phyloP scores from a whole-genome alignment of 2,329 filamentous ascomycete species.

The Aschersonia sp. region DNA sequence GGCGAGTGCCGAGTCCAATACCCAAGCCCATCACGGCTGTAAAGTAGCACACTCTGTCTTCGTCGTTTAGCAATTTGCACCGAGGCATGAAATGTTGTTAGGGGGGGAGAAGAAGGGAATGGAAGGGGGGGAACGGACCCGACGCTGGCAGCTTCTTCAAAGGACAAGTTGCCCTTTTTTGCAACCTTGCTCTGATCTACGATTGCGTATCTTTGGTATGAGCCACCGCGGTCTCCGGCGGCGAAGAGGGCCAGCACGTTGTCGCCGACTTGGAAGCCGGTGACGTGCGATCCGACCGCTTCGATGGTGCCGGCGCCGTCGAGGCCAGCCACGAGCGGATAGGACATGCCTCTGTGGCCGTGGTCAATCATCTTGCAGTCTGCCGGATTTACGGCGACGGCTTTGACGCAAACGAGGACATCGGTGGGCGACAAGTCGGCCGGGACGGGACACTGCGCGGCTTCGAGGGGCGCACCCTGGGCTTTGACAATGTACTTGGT shows the following conservation, averaged over 20 bases:
- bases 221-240: conserved; percentile 8
- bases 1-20: background rate
- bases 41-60: background rate
- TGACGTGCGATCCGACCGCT: conserved; percentile 8
- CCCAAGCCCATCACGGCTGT: background rate
- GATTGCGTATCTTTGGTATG: background rate
- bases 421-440: conserved; percentile 1
- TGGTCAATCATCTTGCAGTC: conserved; percentile 9
- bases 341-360: conserved; percentile 7
- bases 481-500: background rate
- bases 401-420: conserved; percentile 8
- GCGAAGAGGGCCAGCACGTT: conserved; percentile 17
- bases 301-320: conserved; percentile 11
- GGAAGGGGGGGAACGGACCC: conserved; percentile 3
- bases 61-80: background rate
- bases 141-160: background rate
- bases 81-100: background rate
- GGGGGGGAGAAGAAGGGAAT: conserved; percentile 1
- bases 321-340: conserved; percentile 8
- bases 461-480: background rate
- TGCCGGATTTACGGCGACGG: conserved; percentile 10
- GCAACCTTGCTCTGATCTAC: background rate
- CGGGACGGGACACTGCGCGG: background rate
- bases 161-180: background rate
- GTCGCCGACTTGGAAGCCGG: conserved; percentile 18